Percentiles rank a stretch among this genome's conserved stretches.
Conservation (phyloP, 2,329 filamentous ascomycete genomes). For the Colletotrichum lentis region DNA sequence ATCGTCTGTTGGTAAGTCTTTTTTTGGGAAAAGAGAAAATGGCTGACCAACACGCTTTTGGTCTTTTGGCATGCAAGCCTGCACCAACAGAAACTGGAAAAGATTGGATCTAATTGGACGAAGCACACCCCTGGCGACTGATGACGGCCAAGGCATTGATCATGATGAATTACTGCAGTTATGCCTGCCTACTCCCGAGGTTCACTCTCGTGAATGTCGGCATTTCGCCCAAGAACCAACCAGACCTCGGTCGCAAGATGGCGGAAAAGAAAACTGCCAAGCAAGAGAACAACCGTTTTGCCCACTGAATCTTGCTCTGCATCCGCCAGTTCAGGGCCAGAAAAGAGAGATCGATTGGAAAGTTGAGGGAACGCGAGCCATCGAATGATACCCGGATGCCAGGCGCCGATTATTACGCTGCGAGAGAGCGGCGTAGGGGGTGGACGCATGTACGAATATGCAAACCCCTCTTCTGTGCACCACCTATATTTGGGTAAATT, state of each 20-base stretch:
- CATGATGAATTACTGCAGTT: not conserved
- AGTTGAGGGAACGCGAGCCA: not conserved
- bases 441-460: not conserved
- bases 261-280: not conserved
- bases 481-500: not conserved
- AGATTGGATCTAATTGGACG: not conserved
- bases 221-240: not conserved
- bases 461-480: not conserved
- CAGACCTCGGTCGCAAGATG: not conserved
- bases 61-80: not conserved
- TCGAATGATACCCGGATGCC: not conserved
- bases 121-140: not conserved
- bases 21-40: not conserved
- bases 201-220: too few species aligned
- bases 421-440: not conserved
- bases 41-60: not conserved
- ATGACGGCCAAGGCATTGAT: not conserved
- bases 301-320: not conserved
- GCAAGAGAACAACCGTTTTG: not conserved
- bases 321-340: not conserved
- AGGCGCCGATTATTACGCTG: not conserved
- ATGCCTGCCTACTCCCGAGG: not conserved
- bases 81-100: constrained; percentile 1
- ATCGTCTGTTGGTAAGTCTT: not conserved
- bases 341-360: not conserved